Evolutionary conservation across 768 basidiomycete genomes (phyloP), one percentile per base, ranked within the genome.

Genomic region (Filobasidium floriforme): DNA sequence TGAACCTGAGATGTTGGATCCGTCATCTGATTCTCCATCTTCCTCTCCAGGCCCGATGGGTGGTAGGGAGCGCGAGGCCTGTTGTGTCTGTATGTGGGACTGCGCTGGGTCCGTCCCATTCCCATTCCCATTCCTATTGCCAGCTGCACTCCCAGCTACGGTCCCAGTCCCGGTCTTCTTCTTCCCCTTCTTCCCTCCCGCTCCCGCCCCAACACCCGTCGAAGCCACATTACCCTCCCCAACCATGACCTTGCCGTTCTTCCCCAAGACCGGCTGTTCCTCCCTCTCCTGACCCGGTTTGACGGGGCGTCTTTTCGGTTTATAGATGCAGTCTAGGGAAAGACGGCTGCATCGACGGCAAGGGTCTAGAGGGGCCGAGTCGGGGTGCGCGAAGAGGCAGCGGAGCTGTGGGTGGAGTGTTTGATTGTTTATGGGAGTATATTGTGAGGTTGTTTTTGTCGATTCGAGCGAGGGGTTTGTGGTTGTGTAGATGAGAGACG

Each of bases 351-450:
- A 68, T 46, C 67, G 46, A 41, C 52, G 43, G 41, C 67, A 68
- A 29, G 67, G 62, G 28, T 68, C 67, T 29, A 61, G 41, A 19
- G 67, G 67, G 18, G 62, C 67, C 18, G 67, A 29, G 44, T 63
- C 59, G 10, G 55, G 46, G n/a, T 19, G 15, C 10, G 67, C 67
- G 15, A 68, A 64, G 37, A 68, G 67, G 51, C 67, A 68, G 1
- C 62, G 66, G 15, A 67, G 66, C 55, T 62, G 32, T 37, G 32
- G 32, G n/a, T n/a, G n/a, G n/a, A n/a, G n/a, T n/a, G n/a, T n/a
- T n/a, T n/a, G n/a, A n/a, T n/a, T n/a, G n/a, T n/a, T n/a, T n/a
- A n/a, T n/a, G n/a, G n/a, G n/a, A n/a, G n/a, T n/a, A n/a, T n/a
- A n/a, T n/a, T n/a, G n/a, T n/a, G n/a, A n/a, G n/a, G n/a, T n/a